Evolutionary conservation across 257 asterid genomes (phyloP).

Genomic region (Thymus quinquecostatus): DNA sequence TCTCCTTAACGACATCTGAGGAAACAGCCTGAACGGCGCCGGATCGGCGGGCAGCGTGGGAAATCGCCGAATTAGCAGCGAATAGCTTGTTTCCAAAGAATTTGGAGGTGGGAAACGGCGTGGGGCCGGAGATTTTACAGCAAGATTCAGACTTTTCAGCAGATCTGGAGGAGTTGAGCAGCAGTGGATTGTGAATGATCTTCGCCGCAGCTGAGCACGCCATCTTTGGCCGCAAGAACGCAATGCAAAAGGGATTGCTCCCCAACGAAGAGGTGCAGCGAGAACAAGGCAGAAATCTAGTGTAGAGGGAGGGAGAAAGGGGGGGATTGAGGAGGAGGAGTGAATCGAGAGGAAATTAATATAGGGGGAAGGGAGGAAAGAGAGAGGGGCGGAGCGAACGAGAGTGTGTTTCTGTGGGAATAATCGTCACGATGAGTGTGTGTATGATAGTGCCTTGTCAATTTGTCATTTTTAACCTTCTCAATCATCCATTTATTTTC

Average conservation of each 20-base stretch:
- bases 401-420: conserved; percentile 47
- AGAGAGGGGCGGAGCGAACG: conserved; percentile 56
- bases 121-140: conserved; percentile 35
- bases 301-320: not conserved
- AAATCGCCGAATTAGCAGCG: conserved; percentile 32
- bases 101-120: conserved; percentile 55
- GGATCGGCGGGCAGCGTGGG: conserved; percentile 51
- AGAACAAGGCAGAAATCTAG: not conserved
- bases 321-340: conserved; percentile 11
- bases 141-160: conserved; percentile 51
- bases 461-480: conserved; percentile 27
- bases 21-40: conserved; percentile 59
- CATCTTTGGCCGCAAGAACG: conserved; percentile 37
- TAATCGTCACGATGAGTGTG: conserved; percentile 50
- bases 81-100: conserved; percentile 36
- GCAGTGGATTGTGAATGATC: conserved; percentile 57
- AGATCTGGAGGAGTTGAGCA: conserved; percentile 62
- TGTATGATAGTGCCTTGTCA: conserved; percentile 29
- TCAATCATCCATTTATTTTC: not conserved
- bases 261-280: not conserved
- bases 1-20: conserved; percentile 79
- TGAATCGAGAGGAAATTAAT: conserved; percentile 24
- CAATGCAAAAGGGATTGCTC: not conserved
- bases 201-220: conserved; percentile 67
- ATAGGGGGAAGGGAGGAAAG: conserved; percentile 22